Evolutionary conservation across 345 rosid genomes (phyloP).

Genomic region (Euphorbia peplus): DNA sequence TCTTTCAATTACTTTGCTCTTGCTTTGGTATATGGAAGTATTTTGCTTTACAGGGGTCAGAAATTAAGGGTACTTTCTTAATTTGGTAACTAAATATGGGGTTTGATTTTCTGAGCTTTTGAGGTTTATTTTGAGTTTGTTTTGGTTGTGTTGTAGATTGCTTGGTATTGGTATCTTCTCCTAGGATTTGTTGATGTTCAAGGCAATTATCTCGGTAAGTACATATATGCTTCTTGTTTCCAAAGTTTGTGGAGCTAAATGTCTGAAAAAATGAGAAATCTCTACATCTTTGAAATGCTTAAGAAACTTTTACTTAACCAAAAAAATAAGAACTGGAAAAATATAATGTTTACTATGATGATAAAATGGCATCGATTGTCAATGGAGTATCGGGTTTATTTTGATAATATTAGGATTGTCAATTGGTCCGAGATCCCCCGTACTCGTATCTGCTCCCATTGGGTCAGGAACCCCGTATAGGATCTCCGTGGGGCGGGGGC

Average conservation of each 20-base stretch:
- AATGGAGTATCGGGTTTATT: too few relatives aligned
- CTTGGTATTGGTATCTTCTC: slow-evolving; percentile 65
- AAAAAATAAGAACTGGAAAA: too few relatives aligned
- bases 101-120: not conserved
- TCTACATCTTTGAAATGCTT: not conserved
- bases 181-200: slow-evolving; percentile 58
- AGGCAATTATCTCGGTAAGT: slow-evolving; percentile 59
- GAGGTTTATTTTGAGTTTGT: not conserved
- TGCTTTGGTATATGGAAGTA: slow-evolving; percentile 48
- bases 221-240: not conserved
- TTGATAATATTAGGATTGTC: too few relatives aligned
- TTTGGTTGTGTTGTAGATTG: slow-evolving; percentile 29
- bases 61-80: slow-evolving; percentile 29
- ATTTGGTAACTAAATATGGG: not conserved
- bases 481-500: too few relatives aligned
- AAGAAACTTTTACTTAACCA: too few relatives aligned
- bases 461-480: too few relatives aligned
- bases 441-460: too few relatives aligned
- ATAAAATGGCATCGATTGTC: too few relatives aligned
- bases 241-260: too few relatives aligned
- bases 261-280: too few relatives aligned
- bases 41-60: slow-evolving; percentile 43
- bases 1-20: slow-evolving; percentile 37
- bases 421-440: too few relatives aligned
- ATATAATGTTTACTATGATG: too few relatives aligned